These are phyloP conservation scores for Ustilago shanxiensis DNA, from an alignment of 1,284 basidiomycete species.

Conservation along the genomic window DNA sequence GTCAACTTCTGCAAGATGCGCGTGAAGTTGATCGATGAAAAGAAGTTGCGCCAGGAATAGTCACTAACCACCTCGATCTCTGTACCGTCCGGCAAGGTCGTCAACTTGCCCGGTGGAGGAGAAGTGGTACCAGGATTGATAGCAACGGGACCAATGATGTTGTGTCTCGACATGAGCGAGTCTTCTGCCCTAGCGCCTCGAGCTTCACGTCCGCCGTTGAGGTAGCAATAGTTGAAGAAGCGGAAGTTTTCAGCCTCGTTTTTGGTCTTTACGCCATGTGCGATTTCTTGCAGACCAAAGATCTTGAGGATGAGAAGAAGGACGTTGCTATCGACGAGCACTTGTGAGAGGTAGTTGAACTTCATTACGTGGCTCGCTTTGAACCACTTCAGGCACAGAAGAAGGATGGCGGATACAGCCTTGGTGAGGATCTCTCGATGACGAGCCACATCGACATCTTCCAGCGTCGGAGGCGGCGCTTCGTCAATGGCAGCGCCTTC, in stretches of 20 bases:
- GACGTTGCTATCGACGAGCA: slow-evolving; percentile 95
- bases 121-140: slow-evolving; percentile 50
- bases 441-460: slow-evolving; percentile 92
- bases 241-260: slow-evolving; percentile 84
- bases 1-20: slow-evolving; percentile 98
- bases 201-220: slow-evolving; percentile 72
- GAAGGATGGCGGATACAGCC: slow-evolving; percentile 92
- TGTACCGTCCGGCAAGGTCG: slow-evolving; percentile 42
- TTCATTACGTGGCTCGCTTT: slow-evolving; percentile 93
- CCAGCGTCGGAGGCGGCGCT: slow-evolving; percentile 82
- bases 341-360: slow-evolving; percentile 95
- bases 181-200: slow-evolving; percentile 70
- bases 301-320: slow-evolving; percentile 94
- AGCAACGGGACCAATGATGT: slow-evolving; percentile 54
- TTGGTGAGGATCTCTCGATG: slow-evolving; percentile 98
- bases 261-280: slow-evolving; percentile 83
- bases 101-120: slow-evolving; percentile 39
- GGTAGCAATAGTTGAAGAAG: slow-evolving; percentile 94
- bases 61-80: slow-evolving; percentile 85
- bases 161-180: slow-evolving; percentile 44
- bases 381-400: slow-evolving; percentile 96
- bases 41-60: slow-evolving; percentile 98
- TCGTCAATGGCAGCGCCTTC: slow-evolving; percentile 66
- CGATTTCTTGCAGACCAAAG: slow-evolving; percentile 94
- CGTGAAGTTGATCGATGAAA: slow-evolving; percentile 96